Evolutionary conservation across 148 eudicot species (phyloP), one percentile per base, ranked within the genome.

Genomic region (Rheum nobile): DNA sequence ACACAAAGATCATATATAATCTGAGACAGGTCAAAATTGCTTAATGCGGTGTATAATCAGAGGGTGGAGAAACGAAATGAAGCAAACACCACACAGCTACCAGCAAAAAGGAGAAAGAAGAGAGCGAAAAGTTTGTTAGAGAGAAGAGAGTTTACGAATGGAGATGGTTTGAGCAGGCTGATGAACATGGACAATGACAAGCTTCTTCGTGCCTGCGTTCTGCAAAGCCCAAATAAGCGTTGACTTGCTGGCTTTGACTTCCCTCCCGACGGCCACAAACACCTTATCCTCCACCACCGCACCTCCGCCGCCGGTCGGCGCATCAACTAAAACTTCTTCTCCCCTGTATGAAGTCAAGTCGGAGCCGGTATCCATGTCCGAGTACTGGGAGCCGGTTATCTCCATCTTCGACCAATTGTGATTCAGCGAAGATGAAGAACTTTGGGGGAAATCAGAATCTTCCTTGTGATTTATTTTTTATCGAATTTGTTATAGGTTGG

Each of bases 161-260:
- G 87, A 80, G 54, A 84, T 73, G 74, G 76, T 71, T 69, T 79
- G 80, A 10, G 81, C 79, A 46, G 87, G 85, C 42, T 81, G 74
- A 82, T 84, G 87, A 79, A 71, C 73, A 71, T 71, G 73, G 29
- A 71, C 1, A 12, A 71, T 41, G 29, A 43, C 46, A 24, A 71
- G 7, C 73, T 71, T 71, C 16, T 71, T 43, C 2, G 46, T 22
- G 6, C 73, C 50, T 16, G 73, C 73, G 73, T 71, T 21, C 47
- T 39, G 48, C 46, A 71, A 6, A 39, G 73, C 73, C 73, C 73
- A 71, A 38, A 41, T 26, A 26, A 71, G 73, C 46, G 73, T 71
- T 71, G 73, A 71, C 73, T 41, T 39, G 28, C 38, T 21, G 11
- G 46, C 50, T 39, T 71, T 71, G n/a, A 71, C 32, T 71, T 71